These are phyloP conservation scores for Vigna angularis DNA, from an alignment of 306 rosid species.

Conservation along the genomic window DNA sequence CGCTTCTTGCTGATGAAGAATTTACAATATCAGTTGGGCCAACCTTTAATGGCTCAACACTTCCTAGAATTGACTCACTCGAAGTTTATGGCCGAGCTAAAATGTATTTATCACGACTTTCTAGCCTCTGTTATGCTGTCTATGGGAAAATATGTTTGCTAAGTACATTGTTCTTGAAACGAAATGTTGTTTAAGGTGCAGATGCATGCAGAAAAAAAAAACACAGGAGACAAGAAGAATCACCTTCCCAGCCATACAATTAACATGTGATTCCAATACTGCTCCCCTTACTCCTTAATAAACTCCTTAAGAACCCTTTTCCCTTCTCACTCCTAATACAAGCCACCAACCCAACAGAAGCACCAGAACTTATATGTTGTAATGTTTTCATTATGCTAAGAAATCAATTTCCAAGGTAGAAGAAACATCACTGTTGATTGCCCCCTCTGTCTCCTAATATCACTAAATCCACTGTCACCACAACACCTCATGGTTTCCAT, in stretches of 20 bases:
- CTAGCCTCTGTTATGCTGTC: not conserved
- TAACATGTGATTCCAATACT: conserved; percentile 43
- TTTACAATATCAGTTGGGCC: too few relatives aligned
- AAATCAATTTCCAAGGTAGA: conserved; percentile 57
- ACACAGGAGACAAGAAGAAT: conserved; percentile 49
- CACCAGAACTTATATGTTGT: conserved; percentile 34
- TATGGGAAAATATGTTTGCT: conserved; percentile 13
- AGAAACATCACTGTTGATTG: too few relatives aligned
- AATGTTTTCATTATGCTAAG: conserved; percentile 50
- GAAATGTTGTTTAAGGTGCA: conserved; percentile 41
- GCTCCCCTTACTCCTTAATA: conserved; percentile 9
- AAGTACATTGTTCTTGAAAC: conserved; percentile 46
- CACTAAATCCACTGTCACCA: too few relatives aligned
- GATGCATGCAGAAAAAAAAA: conserved; percentile 24
- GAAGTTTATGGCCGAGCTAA: too few relatives aligned
- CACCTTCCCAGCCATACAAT: conserved; percentile 32
- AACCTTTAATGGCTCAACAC: too few relatives aligned
- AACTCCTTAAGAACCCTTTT: conserved; percentile 15
- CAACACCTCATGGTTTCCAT: too few relatives aligned
- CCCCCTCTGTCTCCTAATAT: too few relatives aligned
- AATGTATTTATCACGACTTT: conserved; percentile 19
- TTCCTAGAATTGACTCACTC: too few relatives aligned
- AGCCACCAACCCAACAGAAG: conserved; percentile 36
- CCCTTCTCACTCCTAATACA: conserved; percentile 32
- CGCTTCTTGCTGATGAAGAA: too few relatives aligned